Base-by-base conservation (phyloP, 768 basidiomycete genomes). In the Boletus fagicola region DNA sequence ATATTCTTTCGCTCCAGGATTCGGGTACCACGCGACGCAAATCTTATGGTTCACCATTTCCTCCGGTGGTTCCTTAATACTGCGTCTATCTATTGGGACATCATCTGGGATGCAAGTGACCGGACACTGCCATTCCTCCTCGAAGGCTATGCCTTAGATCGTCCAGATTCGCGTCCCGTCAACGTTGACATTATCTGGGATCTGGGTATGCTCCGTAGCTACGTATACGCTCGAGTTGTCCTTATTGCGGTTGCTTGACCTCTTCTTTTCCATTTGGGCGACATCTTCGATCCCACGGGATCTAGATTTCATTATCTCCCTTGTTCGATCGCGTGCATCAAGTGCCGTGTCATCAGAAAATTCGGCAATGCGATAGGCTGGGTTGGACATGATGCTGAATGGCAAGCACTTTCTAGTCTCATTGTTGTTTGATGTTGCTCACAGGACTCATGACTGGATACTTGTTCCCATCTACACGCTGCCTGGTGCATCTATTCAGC, bases 191-290 rank as follows among this genome's bases (percentile, higher is more conserved):
- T 28, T 26, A 28, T 33, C 30, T 56, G 7, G 26, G 18, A 36
- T 16, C 18, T 12, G 24, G 13, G 18, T 20, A 28, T 38, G 28
- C 40, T 38, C 36, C 20, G 26, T 35, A 18, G n/a, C 35, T 15
- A 48, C 20, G 15, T n/a, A 13, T 31, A n/a, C 18, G 22, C 15
- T 24, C 16, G 15, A 24, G 40, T 6, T 39, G 35, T n/a, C 16
- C 13, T 18, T 30, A 35, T 38, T 42, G 22, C 42, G 22, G 30
- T 12, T 11, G 13, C 35, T 38, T 24, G 22, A 28, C n/a, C 15
- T 33, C 28, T 36, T 5, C 20, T 26, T 22, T 26, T 55, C 48
- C 44, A 39, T 61, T 51, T 62, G 33, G 59, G 30, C 30, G 16
- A 40, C 31, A n/a, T 6, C 36, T 28, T 40, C 24, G 18, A 26